Evolutionary conservation across 129 eudicot species (phyloP).

Genomic region (Flaveria robusta): DNA sequence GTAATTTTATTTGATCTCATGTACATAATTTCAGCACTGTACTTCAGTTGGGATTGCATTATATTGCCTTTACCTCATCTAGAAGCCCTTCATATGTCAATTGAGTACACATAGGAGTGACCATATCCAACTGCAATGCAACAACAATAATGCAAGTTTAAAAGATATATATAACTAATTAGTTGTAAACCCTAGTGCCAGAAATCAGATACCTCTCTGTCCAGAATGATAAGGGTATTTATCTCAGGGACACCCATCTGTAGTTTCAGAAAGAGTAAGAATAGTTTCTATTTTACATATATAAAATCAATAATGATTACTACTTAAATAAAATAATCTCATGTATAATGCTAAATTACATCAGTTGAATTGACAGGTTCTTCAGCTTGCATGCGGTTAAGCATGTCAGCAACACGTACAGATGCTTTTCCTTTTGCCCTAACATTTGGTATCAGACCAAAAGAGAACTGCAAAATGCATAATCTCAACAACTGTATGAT

Average conservation of each 20-base stretch:
- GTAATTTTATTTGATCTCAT: background rate
- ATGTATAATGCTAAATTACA: conserved; percentile 45
- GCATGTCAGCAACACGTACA: conserved; percentile 84
- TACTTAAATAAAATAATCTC: conserved; percentile 6
- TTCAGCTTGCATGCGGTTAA: conserved; percentile 85
- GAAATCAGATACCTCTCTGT: conserved; percentile 72
- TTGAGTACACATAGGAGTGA: conserved; percentile 96
- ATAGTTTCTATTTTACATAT: background rate
- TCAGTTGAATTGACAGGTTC: conserved; percentile 87
- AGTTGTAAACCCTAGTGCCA: background rate
- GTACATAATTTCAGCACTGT: conserved; percentile 8
- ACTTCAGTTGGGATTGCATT: conserved; percentile 4
- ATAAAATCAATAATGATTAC: background rate
- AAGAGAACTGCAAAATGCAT: conserved; percentile 65
- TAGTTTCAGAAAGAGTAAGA: conserved; percentile 19
- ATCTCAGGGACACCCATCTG: conserved; percentile 92
- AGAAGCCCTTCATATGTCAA: conserved; percentile 93
- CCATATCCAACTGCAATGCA: conserved; percentile 95
- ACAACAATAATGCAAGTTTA: conserved; percentile 27
- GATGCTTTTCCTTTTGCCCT: conserved; percentile 98
- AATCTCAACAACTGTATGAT: conserved; percentile 8
- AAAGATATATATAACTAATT: background rate
- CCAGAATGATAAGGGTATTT: conserved; percentile 81
- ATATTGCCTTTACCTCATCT: conserved; percentile 69
- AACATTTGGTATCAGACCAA: conserved; percentile 89